Percentiles rank a stretch among this genome's conserved stretches.
Evolutionary conservation across 495 filamentous ascomycete genomes (phyloP).

Genomic region (Neurospora pannonica): DNA sequence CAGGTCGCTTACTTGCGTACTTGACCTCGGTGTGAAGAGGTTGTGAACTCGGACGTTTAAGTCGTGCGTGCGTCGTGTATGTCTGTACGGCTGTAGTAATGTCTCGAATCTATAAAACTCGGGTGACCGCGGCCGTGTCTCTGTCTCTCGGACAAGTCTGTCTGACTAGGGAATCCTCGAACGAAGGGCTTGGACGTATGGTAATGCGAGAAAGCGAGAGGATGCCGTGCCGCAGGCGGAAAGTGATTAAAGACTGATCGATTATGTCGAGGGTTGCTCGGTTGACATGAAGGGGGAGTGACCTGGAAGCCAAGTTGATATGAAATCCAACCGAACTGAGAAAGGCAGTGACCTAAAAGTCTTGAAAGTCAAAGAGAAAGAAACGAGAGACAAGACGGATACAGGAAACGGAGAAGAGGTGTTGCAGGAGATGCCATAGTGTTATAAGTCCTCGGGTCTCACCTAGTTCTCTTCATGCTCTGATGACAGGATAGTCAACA

Average conservation of each 20-base stretch:
- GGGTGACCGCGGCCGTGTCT: background rate
- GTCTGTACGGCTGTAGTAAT: background rate
- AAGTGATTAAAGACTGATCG: background rate
- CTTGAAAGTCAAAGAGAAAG: background rate
- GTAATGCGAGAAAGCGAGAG: background rate
- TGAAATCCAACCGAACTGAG: background rate
- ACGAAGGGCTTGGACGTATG: background rate
- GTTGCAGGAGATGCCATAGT: slow-evolving; percentile 2
- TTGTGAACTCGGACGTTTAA: background rate
- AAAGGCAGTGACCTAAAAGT: background rate
- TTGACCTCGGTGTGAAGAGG: background rate
- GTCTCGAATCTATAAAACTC: background rate
- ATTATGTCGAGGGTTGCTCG: background rate
- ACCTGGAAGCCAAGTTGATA: background rate
- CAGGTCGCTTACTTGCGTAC: background rate
- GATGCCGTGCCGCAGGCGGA: background rate
- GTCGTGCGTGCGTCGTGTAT: background rate
- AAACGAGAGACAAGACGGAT: slow-evolving; percentile 2
- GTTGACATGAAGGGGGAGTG: background rate
- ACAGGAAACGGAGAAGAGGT: background rate
- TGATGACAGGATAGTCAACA: background rate
- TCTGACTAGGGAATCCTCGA: background rate
- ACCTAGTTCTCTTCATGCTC: background rate
- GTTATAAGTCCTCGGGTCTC: slow-evolving; percentile 2
- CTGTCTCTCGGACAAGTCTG: background rate